Conservation (phyloP, 306 rosid species). For the Citrullus amarus region DNA sequence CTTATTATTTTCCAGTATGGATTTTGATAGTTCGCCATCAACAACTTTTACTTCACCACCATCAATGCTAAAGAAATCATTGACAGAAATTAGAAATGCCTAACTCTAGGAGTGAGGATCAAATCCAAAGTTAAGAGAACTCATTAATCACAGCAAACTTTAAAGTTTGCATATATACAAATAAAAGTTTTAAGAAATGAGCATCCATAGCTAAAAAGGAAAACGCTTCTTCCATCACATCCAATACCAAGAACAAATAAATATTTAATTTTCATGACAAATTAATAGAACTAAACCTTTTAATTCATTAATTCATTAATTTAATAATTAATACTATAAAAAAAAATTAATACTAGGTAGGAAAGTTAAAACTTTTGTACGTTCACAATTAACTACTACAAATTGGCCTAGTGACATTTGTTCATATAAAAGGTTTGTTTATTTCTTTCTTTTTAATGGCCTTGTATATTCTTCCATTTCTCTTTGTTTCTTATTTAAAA, state of each 20-base stretch:
- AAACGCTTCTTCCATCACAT: background rate
- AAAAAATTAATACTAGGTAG: background rate
- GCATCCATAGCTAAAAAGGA: background rate
- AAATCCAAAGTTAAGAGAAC: background rate
- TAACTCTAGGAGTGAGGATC: background rate
- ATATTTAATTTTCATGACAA: background rate
- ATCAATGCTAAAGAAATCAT: conserved; percentile 46
- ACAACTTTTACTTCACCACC: conserved; percentile 62
- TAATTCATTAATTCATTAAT: background rate
- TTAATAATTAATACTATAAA: background rate
- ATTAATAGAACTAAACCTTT: background rate
- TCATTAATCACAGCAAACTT: background rate
- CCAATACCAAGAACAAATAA: background rate
- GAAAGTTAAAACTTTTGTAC: background rate
- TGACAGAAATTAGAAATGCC: conserved; percentile 17
- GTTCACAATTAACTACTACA: background rate
- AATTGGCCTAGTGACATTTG: background rate
- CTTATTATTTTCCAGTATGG: conserved; percentile 76
- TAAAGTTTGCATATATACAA: background rate
- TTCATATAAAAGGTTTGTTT: background rate
- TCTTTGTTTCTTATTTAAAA: too few relatives aligned
- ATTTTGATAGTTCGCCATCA: conserved; percentile 77
- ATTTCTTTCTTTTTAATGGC: too few relatives aligned
- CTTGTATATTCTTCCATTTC: too few relatives aligned
- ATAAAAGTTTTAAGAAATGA: conserved; percentile 8